Percentiles rank a stretch among this genome's conserved stretches.
phyloP scores from a whole-genome alignment of 2,329 filamentous ascomycete genomes.

The Penicillium sclerotiorum region DNA sequence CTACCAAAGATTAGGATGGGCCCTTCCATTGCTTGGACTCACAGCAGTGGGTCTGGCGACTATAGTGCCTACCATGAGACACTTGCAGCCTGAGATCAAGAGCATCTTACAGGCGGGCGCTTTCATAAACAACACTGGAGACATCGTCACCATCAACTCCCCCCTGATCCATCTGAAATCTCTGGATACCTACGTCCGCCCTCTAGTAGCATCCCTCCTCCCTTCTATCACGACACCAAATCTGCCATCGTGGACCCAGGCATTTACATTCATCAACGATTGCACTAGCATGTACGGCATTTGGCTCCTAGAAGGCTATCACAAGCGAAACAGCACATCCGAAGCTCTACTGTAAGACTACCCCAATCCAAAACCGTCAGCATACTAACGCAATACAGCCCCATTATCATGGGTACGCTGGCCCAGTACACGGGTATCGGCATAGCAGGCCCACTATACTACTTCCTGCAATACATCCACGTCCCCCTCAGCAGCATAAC shows the following conservation, averaged over 20 bases:
- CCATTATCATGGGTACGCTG: background rate
- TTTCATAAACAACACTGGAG: background rate
- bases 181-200: background rate
- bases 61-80: background rate
- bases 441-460: background rate
- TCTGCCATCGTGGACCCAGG: background rate
- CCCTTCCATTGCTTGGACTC: background rate
- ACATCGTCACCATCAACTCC: background rate
- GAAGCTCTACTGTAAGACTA: background rate
- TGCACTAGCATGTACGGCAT: background rate
- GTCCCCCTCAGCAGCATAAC: background rate
- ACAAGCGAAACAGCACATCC: background rate
- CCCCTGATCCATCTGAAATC: background rate
- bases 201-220: background rate
- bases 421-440: background rate
- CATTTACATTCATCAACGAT: background rate
- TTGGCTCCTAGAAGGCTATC: slow-evolving; percentile 2
- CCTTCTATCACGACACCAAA: background rate
- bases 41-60: background rate
- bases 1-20: background rate
- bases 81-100: background rate
- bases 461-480: background rate
- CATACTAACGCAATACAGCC: background rate
- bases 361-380: background rate
- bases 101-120: background rate